These are phyloP conservation scores for Gillenia trifoliata DNA, from an alignment of 306 rosid species.

Conservation along the genomic window DNA sequence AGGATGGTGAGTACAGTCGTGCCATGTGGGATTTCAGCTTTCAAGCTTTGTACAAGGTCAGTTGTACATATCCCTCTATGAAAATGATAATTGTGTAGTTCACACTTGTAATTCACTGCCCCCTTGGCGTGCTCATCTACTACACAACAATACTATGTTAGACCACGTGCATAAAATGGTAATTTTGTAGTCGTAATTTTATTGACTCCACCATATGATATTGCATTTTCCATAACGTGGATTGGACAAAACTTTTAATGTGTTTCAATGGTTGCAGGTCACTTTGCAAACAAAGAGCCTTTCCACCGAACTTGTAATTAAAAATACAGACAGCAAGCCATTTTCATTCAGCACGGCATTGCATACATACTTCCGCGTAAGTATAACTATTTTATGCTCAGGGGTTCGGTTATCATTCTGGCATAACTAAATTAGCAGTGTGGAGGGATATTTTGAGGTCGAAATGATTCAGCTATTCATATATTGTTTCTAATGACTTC, in stretches of 20 bases:
- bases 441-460: not conserved
- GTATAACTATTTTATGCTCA: conserved; percentile 25
- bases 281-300: conserved; percentile 58
- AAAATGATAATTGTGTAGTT: conserved; percentile 11
- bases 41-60: conserved; percentile 84
- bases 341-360: conserved; percentile 82
- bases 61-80: conserved; percentile 18
- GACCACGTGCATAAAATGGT: not conserved
- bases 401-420: not conserved
- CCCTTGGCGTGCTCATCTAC: not conserved
- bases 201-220: not conserved
- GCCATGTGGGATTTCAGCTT: conserved; percentile 94
- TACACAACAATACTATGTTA: not conserved
- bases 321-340: conserved; percentile 72
- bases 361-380: conserved; percentile 85
- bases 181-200: not conserved
- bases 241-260: not conserved
- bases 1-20: conserved; percentile 72
- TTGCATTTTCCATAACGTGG: conserved; percentile 1
- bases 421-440: conserved; percentile 4
- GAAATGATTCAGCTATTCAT: not conserved
- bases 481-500: not conserved
- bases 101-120: not conserved
- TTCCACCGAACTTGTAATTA: conserved; percentile 65
- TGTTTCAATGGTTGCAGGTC: conserved; percentile 47